Percentiles rank a stretch among this genome's conserved stretches.
Conservation (phyloP, 371 early-diverging fungal species). For the Mortierella sp. region DNA sequence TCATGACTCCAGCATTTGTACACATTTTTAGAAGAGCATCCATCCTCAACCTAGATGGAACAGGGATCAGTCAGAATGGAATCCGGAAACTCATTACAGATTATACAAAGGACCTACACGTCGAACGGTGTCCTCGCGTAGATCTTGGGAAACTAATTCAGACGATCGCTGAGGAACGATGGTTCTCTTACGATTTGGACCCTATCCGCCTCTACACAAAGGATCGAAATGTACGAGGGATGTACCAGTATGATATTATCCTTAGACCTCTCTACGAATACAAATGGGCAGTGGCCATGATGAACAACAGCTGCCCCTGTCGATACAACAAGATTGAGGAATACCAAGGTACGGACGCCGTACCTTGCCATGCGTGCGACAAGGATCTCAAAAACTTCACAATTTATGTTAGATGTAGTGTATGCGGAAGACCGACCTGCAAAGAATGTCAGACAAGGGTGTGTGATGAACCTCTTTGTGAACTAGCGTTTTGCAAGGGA, state of each 20-base stretch:
- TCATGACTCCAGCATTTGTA: constrained; percentile 10
- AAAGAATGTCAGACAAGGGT: constrained; percentile 6
- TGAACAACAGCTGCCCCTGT: constrained; percentile 13
- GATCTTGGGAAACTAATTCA: constrained; percentile 12
- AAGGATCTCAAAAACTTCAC: constrained; percentile 9
- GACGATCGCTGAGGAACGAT: constrained; percentile 15
- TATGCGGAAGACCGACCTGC: constrained; percentile 1
- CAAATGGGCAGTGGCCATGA: constrained; percentile 12
- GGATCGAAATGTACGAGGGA: background rate
- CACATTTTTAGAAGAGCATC: constrained; percentile 17
- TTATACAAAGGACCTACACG: constrained; percentile 15
- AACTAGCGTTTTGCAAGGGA: constrained; percentile 5
- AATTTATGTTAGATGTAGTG: constrained; percentile 1
- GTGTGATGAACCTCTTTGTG: background rate
- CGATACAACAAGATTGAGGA: constrained; percentile 12
- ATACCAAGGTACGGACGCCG: background rate
- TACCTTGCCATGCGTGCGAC: constrained; percentile 15
- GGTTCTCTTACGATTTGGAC: constrained; percentile 6
- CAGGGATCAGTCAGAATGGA: constrained; percentile 17
- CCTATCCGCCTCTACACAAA: constrained; percentile 18
- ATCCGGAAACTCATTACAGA: constrained; percentile 14
- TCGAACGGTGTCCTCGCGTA: constrained; percentile 18
- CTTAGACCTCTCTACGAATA: constrained; percentile 6
- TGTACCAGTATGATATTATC: background rate
- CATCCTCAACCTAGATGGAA: constrained; percentile 8